Percentiles rank a stretch among this genome's conserved stretches.
Conservation (phyloP, 192 early-diverging fungal genomes). For the Geranomyces michiganensis region DNA sequence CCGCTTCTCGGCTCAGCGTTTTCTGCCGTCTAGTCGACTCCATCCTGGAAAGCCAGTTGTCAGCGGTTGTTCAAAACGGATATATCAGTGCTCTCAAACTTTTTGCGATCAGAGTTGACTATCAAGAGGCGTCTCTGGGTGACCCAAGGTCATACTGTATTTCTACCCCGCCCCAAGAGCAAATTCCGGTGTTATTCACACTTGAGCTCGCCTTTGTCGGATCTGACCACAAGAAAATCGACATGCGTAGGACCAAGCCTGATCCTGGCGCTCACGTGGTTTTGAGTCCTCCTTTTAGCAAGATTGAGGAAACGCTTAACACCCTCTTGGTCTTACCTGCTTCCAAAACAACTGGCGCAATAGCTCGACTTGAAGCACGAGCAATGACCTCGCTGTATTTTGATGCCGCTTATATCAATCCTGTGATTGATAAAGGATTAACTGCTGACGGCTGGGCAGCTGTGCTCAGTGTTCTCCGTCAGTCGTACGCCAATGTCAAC, state of each 20-base stretch:
- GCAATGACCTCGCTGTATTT: slow-evolving; percentile 22
- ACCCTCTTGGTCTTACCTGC: neutral
- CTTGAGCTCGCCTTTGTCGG: neutral
- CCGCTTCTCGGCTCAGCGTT: slow-evolving; percentile 23
- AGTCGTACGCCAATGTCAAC: slow-evolving; percentile 8
- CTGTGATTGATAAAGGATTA: slow-evolving; percentile 2
- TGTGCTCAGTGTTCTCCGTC: slow-evolving; percentile 17
- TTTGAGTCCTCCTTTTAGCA: neutral
- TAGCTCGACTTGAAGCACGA: slow-evolving; percentile 26
- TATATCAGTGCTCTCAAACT: slow-evolving; percentile 24
- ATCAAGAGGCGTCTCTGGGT: slow-evolving; percentile 4
- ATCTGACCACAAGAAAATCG: neutral
- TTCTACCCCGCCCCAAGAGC: neutral
- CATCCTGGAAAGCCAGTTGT: slow-evolving; percentile 39
- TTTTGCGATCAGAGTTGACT: slow-evolving; percentile 23
- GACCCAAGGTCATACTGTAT: neutral
- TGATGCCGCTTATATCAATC: neutral
- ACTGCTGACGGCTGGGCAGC: neutral
- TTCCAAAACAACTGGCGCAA: neutral
- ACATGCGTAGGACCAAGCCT: neutral
- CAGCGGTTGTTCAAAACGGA: slow-evolving; percentile 26
- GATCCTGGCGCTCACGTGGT: neutral
- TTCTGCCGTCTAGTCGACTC: slow-evolving; percentile 35
- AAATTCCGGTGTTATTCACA: slow-evolving; percentile 7
- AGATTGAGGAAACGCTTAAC: neutral